Percentiles rank a stretch among this genome's conserved stretches.
Evolutionary conservation across 805 yeast species (phyloP).

Genomic region (Candida railenensis): DNA sequence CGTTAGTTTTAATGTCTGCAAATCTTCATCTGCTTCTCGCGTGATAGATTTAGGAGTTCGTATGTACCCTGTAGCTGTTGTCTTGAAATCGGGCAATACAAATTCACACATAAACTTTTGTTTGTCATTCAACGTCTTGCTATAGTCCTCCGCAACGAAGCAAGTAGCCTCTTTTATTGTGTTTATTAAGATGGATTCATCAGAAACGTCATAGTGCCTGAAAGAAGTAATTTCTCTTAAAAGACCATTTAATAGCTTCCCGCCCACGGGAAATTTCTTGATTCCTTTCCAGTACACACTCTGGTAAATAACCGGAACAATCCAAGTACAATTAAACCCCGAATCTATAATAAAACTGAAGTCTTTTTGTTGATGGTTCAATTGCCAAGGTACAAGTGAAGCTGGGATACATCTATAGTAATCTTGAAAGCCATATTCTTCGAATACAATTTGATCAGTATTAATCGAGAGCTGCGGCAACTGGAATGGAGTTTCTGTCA

Average conservation of each 20-base stretch:
- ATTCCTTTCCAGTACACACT: slow-evolving; percentile 75
- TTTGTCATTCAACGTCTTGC: slow-evolving; percentile 40
- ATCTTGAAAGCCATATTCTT: slow-evolving; percentile 80
- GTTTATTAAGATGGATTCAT: slow-evolving; percentile 82
- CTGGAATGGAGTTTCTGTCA: slow-evolving; percentile 80
- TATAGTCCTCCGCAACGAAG: slow-evolving; percentile 64
- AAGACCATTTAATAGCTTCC: slow-evolving; percentile 78
- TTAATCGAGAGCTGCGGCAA: slow-evolving; percentile 78
- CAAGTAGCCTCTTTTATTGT: slow-evolving; percentile 80
- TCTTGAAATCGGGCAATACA: slow-evolving; percentile 84
- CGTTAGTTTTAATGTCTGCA: slow-evolving; percentile 63
- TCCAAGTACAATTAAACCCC: slow-evolving; percentile 86
- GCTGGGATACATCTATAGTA: slow-evolving; percentile 67
- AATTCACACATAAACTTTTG: slow-evolving; percentile 55
- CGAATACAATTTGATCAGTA: slow-evolving; percentile 90
- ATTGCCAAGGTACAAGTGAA: slow-evolving; percentile 36
- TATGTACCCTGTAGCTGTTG: slow-evolving; percentile 69
- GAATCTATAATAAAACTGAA: slow-evolving; percentile 81
- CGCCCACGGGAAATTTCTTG: slow-evolving; percentile 80
- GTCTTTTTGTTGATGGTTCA: slow-evolving; percentile 7
- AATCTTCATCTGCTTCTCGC: slow-evolving; percentile 38
- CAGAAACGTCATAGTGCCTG: slow-evolving; percentile 89
- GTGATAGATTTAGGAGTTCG: background rate
- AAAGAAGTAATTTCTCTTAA: slow-evolving; percentile 83
- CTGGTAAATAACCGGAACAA: slow-evolving; percentile 81